phyloP scores from a whole-genome alignment of 2,329 filamentous ascomycete species.

The Karstenula rhodostoma region DNA sequence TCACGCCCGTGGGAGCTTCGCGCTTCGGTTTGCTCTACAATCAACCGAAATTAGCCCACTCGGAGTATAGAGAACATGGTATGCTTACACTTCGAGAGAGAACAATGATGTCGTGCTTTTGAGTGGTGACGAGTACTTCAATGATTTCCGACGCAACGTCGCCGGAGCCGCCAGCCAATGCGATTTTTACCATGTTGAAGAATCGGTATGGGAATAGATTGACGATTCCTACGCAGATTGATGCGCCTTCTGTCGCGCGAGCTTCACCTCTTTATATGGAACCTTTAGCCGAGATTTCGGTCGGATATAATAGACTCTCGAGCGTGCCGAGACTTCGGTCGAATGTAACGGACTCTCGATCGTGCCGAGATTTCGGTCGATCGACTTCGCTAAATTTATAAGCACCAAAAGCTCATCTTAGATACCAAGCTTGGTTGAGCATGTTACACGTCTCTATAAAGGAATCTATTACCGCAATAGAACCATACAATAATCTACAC shows the following conservation, averaged over 20 bases:
- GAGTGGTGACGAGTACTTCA: slow-evolving; percentile 56
- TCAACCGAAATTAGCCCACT: no score
- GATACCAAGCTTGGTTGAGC: no score
- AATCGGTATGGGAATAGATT: background rate
- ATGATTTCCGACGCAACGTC: slow-evolving; percentile 60
- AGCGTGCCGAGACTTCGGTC: background rate
- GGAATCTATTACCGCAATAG: no score
- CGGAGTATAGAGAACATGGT: background rate
- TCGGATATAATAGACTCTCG: background rate
- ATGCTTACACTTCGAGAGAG: slow-evolving; percentile 48
- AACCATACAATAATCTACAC: no score
- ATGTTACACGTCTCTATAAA: no score
- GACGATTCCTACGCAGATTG: background rate
- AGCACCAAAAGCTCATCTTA: no score
- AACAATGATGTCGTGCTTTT: slow-evolving; percentile 61
- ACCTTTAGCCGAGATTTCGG: slow-evolving; percentile 15
- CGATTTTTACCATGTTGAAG: slow-evolving; percentile 24
- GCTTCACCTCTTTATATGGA: slow-evolving; percentile 9
- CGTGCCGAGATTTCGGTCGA: slow-evolving; percentile 2
- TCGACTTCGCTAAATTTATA: no score
- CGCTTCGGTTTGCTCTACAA: background rate
- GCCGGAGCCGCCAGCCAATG: slow-evolving; percentile 23
- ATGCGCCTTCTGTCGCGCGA: background rate
- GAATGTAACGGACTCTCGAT: background rate
- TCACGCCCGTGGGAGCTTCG: background rate